Conservation (phyloP, 495 filamentous ascomycete species). For the Tuber microsphaerosporum region DNA sequence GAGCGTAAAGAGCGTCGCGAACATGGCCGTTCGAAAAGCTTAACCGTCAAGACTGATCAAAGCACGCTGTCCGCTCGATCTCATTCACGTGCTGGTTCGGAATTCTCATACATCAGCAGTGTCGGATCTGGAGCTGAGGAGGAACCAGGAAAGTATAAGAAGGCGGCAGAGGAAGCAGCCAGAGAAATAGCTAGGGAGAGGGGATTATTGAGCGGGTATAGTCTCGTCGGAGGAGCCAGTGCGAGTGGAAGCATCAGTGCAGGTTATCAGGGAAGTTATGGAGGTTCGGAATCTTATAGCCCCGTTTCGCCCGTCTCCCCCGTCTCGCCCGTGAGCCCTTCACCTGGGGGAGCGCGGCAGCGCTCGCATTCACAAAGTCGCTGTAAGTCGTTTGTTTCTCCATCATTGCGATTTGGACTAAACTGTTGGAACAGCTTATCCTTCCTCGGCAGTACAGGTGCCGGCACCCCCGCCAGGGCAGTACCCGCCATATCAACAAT, state of each 20-base stretch:
- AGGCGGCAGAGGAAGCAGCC: slow-evolving; percentile 1
- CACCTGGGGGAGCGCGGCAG: slow-evolving; percentile 19
- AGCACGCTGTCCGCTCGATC: slow-evolving; percentile 3
- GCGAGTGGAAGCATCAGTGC: slow-evolving; percentile 13
- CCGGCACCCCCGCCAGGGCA: slow-evolving; percentile 13
- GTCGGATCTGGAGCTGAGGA: slow-evolving; percentile 23
- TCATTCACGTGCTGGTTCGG: slow-evolving; percentile 24
- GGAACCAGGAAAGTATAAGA: slow-evolving; percentile 11
- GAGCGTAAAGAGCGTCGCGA: slow-evolving; percentile 25
- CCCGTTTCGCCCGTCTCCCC: slow-evolving; percentile 26
- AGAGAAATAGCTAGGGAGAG: slow-evolving; percentile 7
- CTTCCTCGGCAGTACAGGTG: slow-evolving; percentile 11
- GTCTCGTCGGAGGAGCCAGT: slow-evolving; percentile 17
- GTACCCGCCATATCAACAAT: slow-evolving; percentile 6
- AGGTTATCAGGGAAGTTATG: slow-evolving; percentile 24
- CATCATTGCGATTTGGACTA: slow-evolving; percentile 5
- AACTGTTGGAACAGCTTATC: slow-evolving; percentile 19
- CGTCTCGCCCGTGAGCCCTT: slow-evolving; percentile 15
- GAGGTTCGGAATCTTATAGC: slow-evolving; percentile 18
- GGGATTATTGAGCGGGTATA: slow-evolving; percentile 19
- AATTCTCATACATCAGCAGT: slow-evolving; percentile 20
- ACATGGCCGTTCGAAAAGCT: slow-evolving; percentile 12
- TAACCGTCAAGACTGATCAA: slow-evolving; percentile 16
- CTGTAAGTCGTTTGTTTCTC: slow-evolving; percentile 5
- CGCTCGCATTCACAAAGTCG: slow-evolving; percentile 4